Evolutionary conservation across 495 filamentous ascomycete species (phyloP), one percentile per base, ranked within the genome.

Genomic region (Hapsidospora chrysogenum): DNA sequence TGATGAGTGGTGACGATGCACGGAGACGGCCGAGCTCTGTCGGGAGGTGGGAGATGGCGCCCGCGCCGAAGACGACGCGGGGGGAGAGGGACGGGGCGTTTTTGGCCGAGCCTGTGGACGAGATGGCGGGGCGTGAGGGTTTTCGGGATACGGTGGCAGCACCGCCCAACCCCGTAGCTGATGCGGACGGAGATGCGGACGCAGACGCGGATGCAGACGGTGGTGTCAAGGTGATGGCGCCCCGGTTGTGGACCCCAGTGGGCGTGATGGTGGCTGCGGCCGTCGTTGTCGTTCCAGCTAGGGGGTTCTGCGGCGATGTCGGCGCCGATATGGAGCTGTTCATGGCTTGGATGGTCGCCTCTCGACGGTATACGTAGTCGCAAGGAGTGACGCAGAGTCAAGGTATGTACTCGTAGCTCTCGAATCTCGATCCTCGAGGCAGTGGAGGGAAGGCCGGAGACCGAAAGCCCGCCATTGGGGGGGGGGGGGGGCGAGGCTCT

Each of bases 21-120:
- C 21, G 25, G 21, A 36, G 21, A 16, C 11, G 17, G 33, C 25
- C 25, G 15, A 36, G 33, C 33, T 36, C 33, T 9, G 33, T 27
- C 2, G 33, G 33, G 5, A 36, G 33, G n/a, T 16, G 18, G 20
- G 33, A 11, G 20, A 36, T 36, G 22, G 33, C 20, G 21, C 17
- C 33, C 20, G 17, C 4, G 14, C 33, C 33, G 15, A 25, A 16
- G 7, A 36, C 33, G 8, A 36, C 33, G 3, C 23, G 9, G 1
- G 33, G 33, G 4, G 20, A 26, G n/a, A n/a, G n/a, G n/a, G n/a
- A n/a, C n/a, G n/a, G n/a, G n/a, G n/a, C n/a, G n/a, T n/a, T n/a
- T n/a, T n/a, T n/a, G n/a, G n/a, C n/a, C n/a, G n/a, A n/a, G n/a
- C n/a, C n/a, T n/a, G n/a, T n/a, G n/a, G n/a, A n/a, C n/a, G n/a